phyloP scores from a whole-genome alignment of 2,329 filamentous ascomycete species.

The Xylaria sp. region DNA sequence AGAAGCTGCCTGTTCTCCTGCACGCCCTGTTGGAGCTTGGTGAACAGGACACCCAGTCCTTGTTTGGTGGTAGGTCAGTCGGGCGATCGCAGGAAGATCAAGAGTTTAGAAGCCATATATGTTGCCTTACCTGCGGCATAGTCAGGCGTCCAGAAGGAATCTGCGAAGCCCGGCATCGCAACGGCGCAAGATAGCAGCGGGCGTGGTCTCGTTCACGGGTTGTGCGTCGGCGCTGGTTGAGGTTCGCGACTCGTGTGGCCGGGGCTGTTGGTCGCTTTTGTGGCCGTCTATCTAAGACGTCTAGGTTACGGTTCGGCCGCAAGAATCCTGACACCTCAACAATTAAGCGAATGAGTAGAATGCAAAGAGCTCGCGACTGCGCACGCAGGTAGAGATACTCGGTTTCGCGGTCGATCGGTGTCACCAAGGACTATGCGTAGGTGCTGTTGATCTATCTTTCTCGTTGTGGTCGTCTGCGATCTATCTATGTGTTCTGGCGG shows the following conservation, averaged over 20 bases:
- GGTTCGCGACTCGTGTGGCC: slow-evolving; percentile 13
- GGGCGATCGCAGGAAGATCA: slow-evolving; percentile 8
- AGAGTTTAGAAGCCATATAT: not conserved
- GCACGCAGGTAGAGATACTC: not conserved
- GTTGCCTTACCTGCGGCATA: slow-evolving; percentile 83
- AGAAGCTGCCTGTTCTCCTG: slow-evolving; percentile 95
- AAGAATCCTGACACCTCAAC: slow-evolving; percentile 4
- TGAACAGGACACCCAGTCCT: slow-evolving; percentile 92
- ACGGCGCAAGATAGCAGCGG: slow-evolving; percentile 38
- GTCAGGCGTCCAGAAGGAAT: slow-evolving; percentile 98
- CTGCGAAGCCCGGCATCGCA: slow-evolving; percentile 87
- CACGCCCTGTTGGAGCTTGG: slow-evolving; percentile 95
- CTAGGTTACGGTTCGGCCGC: slow-evolving; percentile 8
- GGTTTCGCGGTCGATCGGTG: slow-evolving; percentile 2
- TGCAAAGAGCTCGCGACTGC: not conserved
- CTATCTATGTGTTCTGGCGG: not conserved
- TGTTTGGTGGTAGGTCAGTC: slow-evolving; percentile 36
- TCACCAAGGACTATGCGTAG: not conserved
- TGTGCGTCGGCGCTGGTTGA: slow-evolving; percentile 6
- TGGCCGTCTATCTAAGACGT: slow-evolving; percentile 4
- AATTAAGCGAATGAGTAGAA: not conserved
- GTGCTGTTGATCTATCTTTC: not conserved
- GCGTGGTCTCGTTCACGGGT: slow-evolving; percentile 9
- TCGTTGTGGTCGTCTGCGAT: slow-evolving; percentile 8
- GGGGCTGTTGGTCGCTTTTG: slow-evolving; percentile 6